A percentile compares a stretch with the other conserved stretches of the same genome.
phyloP scores from a whole-genome alignment of 768 basidiomycete species.

The Suillus placidus region DNA sequence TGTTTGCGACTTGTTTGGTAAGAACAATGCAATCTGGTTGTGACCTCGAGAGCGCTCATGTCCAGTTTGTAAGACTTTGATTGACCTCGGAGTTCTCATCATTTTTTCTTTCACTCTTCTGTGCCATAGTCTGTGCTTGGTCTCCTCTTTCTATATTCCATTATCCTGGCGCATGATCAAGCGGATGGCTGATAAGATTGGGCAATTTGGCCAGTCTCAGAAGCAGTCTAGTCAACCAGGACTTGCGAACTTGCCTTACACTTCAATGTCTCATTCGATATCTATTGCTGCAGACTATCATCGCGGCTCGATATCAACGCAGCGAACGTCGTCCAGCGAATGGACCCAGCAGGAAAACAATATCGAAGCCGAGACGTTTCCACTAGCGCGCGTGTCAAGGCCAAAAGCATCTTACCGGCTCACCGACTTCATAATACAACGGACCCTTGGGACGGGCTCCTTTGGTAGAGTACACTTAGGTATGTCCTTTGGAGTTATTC shows the following conservation, averaged over 20 bases:
- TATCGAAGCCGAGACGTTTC: conserved; percentile 38
- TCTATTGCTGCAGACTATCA: conserved; percentile 51
- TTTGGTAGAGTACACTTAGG: conserved; percentile 96
- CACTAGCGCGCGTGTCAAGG: conserved; percentile 42
- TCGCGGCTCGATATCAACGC: conserved; percentile 69
- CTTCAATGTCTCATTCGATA: conserved; percentile 2
- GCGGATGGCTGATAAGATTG: conserved; percentile 54
- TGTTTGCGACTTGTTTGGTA: conserved; percentile 4
- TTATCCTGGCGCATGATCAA: conserved; percentile 40
- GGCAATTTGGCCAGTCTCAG: conserved; percentile 29
- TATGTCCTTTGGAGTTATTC: conserved; percentile 32
- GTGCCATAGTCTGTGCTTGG: neutral
- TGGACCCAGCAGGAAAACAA: conserved; percentile 46
- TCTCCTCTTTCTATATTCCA: neutral
- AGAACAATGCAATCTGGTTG: neutral
- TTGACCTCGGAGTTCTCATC: neutral
- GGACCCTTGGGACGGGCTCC: conserved; percentile 91
- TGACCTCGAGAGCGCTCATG: neutral
- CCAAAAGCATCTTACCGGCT: conserved; percentile 72
- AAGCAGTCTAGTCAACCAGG: conserved; percentile 6
- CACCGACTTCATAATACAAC: conserved; percentile 76
- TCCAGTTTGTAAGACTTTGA: neutral
- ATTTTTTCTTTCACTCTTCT: conserved; percentile 4
- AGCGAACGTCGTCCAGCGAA: conserved; percentile 61
- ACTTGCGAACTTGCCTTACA: conserved; percentile 6